phyloP scores from a whole-genome alignment of 2,329 filamentous ascomycete genomes.

The Dactylellina haptotyla region DNA sequence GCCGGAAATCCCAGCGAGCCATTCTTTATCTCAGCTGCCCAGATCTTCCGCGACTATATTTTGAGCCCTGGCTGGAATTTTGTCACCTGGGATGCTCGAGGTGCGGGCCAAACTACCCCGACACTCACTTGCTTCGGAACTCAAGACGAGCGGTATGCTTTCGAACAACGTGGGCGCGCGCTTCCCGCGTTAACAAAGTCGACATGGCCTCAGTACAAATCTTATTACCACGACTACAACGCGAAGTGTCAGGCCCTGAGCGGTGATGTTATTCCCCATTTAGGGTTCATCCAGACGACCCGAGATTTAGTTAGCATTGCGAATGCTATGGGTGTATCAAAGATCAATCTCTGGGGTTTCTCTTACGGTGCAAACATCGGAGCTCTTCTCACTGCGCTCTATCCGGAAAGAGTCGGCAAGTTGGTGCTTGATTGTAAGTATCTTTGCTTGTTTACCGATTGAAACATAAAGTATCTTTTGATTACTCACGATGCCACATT shows the following conservation, averaged over 20 bases:
- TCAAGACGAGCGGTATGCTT: constrained; percentile 27
- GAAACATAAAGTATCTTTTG: not conserved
- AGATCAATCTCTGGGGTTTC: constrained; percentile 44
- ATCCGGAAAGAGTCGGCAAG: constrained; percentile 32
- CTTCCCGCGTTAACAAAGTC: constrained; percentile 26
- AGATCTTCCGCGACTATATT: constrained; percentile 32
- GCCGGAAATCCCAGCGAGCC: constrained; percentile 28
- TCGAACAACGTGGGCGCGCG: constrained; percentile 20
- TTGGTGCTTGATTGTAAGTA: constrained; percentile 44
- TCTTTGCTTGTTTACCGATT: not conserved
- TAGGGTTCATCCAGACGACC: constrained; percentile 38
- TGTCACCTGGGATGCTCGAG: constrained; percentile 50
- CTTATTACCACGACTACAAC: constrained; percentile 40
- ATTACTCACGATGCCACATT: not conserved
- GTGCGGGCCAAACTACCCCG: constrained; percentile 39
- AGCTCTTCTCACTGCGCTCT: constrained; percentile 26
- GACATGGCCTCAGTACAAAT: constrained; percentile 28
- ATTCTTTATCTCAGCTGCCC: constrained; percentile 20
- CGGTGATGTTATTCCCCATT: constrained; percentile 31
- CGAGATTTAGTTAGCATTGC: constrained; percentile 39
- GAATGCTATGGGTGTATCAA: constrained; percentile 21
- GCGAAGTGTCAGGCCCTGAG: constrained; percentile 39
- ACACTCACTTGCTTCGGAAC: constrained; percentile 40
- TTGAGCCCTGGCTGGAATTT: constrained; percentile 40
- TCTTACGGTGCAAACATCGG: constrained; percentile 43